Evolutionary conservation across 2,329 filamentous ascomycete species (phyloP).

Genomic region (Exophiala xenobiotica): DNA sequence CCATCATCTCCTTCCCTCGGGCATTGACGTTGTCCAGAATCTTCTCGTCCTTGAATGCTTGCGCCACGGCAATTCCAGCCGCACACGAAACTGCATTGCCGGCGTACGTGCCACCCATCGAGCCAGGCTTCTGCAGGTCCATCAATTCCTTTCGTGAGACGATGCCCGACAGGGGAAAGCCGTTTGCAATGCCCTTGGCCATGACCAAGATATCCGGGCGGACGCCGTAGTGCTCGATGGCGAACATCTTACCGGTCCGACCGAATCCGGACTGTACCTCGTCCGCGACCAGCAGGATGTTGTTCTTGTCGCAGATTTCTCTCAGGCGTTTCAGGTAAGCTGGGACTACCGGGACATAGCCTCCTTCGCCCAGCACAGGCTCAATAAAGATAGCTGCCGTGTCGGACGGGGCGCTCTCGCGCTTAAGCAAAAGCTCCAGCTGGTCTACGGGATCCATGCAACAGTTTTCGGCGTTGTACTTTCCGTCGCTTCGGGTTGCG

Average conservation of each 20-base stretch:
- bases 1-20: slow-evolving; percentile 32
- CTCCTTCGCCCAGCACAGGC: slow-evolving; percentile 39
- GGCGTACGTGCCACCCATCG: slow-evolving; percentile 41
- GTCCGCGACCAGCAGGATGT: slow-evolving; percentile 45
- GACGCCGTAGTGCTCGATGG: slow-evolving; percentile 44
- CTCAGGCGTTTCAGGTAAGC: slow-evolving; percentile 39
- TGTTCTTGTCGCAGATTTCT: slow-evolving; percentile 45
- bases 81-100: slow-evolving; percentile 41
- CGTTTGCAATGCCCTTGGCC: slow-evolving; percentile 36
- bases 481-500: slow-evolving; percentile 31
- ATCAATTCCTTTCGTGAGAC: slow-evolving; percentile 39
- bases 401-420: slow-evolving; percentile 37
- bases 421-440: slow-evolving; percentile 38
- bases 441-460: slow-evolving; percentile 40
- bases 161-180: slow-evolving; percentile 33
- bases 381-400: slow-evolving; percentile 40
- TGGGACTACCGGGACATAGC: slow-evolving; percentile 37
- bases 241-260: slow-evolving; percentile 47
- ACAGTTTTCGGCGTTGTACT: slow-evolving; percentile 39
- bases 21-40: slow-evolving; percentile 40
- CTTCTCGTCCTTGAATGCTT: slow-evolving; percentile 39
- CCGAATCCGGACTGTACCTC: slow-evolving; percentile 48
- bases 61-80: slow-evolving; percentile 37
- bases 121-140: slow-evolving; percentile 39
- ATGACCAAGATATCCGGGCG: slow-evolving; percentile 46